Evolutionary conservation across 2,329 filamentous ascomycete genomes (phyloP).

Genomic region (Neofusicoccum cordaticola): DNA sequence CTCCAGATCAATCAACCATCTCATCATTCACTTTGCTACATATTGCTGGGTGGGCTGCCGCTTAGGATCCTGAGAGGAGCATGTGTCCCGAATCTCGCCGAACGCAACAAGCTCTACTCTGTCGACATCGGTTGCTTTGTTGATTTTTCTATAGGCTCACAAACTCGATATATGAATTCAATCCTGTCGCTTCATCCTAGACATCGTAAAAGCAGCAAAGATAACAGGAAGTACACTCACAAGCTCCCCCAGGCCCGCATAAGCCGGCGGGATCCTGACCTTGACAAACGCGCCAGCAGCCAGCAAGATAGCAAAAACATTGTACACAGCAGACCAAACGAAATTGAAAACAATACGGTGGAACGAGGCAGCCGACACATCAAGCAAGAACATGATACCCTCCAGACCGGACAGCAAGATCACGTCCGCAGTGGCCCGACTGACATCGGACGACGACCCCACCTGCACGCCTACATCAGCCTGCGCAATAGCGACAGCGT

Average conservation of each 20-base stretch:
- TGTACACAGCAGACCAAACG: slow-evolving; percentile 67
- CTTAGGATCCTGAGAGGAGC: too few relatives aligned
- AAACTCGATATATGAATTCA: too few relatives aligned
- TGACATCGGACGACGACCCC: slow-evolving; percentile 58
- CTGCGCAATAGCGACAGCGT: slow-evolving; percentile 68
- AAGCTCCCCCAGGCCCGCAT: slow-evolving; percentile 68
- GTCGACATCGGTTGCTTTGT: too few relatives aligned
- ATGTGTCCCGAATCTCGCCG: too few relatives aligned
- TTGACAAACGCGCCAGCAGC: slow-evolving; percentile 62
- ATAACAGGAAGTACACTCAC: slow-evolving; percentile 72
- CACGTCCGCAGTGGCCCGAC: slow-evolving; percentile 64
- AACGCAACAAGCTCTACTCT: too few relatives aligned
- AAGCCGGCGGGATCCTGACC: slow-evolving; percentile 57
- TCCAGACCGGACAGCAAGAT: slow-evolving; percentile 60
- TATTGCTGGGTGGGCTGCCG: too few relatives aligned
- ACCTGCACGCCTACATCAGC: slow-evolving; percentile 72
- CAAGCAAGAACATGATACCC: slow-evolving; percentile 58
- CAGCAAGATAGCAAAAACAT: slow-evolving; percentile 64
- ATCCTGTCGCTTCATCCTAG: background rate
- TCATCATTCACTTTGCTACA: too few relatives aligned
- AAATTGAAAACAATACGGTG: slow-evolving; percentile 62
- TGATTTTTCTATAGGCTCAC: too few relatives aligned
- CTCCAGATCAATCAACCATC: too few relatives aligned
- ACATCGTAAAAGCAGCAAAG: slow-evolving; percentile 51
- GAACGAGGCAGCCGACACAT: slow-evolving; percentile 46